Evolutionary conservation across 2,329 filamentous ascomycete genomes (phyloP), one percentile per base, ranked within the genome.

Genomic region (Exophiala bonariae): DNA sequence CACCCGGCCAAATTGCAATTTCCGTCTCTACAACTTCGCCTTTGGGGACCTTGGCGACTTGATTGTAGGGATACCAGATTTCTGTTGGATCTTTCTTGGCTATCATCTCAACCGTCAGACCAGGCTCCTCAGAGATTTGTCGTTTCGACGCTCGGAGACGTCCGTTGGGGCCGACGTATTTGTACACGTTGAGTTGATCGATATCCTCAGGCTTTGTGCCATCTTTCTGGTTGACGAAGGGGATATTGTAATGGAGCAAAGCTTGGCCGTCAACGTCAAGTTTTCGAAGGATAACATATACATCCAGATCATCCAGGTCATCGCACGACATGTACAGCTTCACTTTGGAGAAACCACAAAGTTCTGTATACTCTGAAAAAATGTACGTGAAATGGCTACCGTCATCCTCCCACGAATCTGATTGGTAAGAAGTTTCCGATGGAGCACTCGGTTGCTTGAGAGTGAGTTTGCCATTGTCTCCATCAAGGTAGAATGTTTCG

Each of bases 341-440:
- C 0, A 70, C 72, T 55, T 77, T 77, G 7, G 74, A 66, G 0
- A 74, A 59, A 1, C 74, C 75, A 14, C 75, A 67, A 1, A 78
- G 55, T 3, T 66, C 60, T 0, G 70, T 66, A 1, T 60, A 59
- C 26, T 69, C 54, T 3, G 54, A n/a, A 48, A 77, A 77, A 0
- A 59, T 72, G 45, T 67, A 57, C 7, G 11, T 11, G 28, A 50
- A 50, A 19, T 50, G 43, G n/a, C 16, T 44, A n/a, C n/a, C n/a
- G n/a, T n/a, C n/a, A n/a, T n/a, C n/a, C n/a, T n/a, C n/a, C n/a
- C n/a, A n/a, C n/a, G n/a, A n/a, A n/a, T n/a, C n/a, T n/a, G n/a
- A n/a, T n/a, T n/a, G n/a, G n/a, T n/a, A n/a, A n/a, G n/a, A n/a
- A n/a, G n/a, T n/a, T n/a, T n/a, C n/a, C n/a, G n/a, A n/a, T n/a